Evolutionary conservation across 2,329 filamentous ascomycete species (phyloP).

Genomic region (Fusarium illudens): DNA sequence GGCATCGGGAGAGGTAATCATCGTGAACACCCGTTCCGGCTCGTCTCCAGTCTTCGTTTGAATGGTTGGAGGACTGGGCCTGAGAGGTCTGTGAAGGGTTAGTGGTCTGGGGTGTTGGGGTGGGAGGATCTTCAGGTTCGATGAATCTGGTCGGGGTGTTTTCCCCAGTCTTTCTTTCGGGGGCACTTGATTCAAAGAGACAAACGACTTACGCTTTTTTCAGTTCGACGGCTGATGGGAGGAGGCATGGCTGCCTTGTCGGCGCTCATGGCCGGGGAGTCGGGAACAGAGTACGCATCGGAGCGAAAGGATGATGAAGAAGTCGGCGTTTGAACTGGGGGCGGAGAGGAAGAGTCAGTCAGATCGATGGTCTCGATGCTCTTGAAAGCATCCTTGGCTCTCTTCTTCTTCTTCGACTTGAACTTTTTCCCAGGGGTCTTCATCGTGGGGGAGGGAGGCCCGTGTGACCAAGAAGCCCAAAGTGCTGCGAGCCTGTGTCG

Average conservation of each 20-base stretch:
- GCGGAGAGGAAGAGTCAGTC: background rate
- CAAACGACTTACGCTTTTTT: background rate
- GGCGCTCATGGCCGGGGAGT: background rate
- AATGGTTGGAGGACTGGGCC: background rate
- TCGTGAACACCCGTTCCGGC: slow-evolving; percentile 19
- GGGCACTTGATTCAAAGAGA: no score
- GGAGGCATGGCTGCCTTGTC: background rate
- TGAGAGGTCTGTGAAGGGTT: background rate
- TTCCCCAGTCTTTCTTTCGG: background rate
- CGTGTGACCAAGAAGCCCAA: background rate
- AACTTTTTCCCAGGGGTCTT: background rate
- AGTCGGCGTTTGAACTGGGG: background rate
- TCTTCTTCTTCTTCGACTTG: background rate
- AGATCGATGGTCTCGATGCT: background rate
- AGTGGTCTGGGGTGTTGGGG: no score
- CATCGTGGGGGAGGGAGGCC: background rate
- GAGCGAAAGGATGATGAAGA: background rate
- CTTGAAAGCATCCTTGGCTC: background rate
- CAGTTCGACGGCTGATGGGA: background rate
- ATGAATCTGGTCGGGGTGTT: background rate
- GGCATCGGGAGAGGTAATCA: background rate
- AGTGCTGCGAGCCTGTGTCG: no score
- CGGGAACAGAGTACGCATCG: background rate
- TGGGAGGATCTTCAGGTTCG: background rate
- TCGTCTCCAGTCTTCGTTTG: background rate